phyloP scores from a whole-genome alignment of 1,284 basidiomycete species.

The Veloporphyrellus conicus region DNA sequence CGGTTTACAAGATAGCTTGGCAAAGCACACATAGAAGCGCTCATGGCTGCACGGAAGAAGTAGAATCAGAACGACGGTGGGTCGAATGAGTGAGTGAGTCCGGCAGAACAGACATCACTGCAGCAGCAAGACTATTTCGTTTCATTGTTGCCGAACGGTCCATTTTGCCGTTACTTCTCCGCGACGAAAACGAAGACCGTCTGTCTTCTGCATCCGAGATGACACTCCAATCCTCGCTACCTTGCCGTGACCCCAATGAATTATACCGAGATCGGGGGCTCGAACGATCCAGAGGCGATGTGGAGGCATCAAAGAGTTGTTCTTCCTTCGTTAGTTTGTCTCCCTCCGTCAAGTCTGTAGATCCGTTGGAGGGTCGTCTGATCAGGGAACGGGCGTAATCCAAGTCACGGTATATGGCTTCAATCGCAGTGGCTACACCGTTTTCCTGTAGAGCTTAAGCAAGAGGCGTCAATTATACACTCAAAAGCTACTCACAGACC shows the following conservation, averaged over 20 bases:
- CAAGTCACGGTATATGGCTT: constrained; percentile 88
- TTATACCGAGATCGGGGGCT: constrained; percentile 50
- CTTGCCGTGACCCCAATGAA: constrained; percentile 51
- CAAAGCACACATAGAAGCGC: not conserved
- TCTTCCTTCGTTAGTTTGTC: constrained; percentile 45
- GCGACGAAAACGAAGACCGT: constrained; percentile 49
- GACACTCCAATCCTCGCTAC: constrained; percentile 80
- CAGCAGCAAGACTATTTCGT: constrained; percentile 58
- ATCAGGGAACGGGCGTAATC: constrained; percentile 83
- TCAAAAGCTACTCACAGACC: constrained; percentile 49
- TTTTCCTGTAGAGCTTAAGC: constrained; percentile 60
- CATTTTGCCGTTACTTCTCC: constrained; percentile 31
- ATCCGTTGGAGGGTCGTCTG: constrained; percentile 46
- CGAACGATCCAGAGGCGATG: constrained; percentile 29
- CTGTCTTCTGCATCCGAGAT: constrained; percentile 69
- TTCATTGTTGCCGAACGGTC: constrained; percentile 40
- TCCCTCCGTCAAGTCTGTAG: constrained; percentile 38
- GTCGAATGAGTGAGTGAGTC: constrained; percentile 46
- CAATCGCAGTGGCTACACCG: constrained; percentile 83
- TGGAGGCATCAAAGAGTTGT: constrained; percentile 25
- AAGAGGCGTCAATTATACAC: constrained; percentile 1
- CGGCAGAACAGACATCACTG: constrained; percentile 57
- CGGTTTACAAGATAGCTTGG: not conserved
- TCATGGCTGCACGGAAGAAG: constrained; percentile 20
- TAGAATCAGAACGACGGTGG: constrained; percentile 38